Conservation (phyloP, 2,329 filamentous ascomycete species). For the Thelonectria discophora region DNA sequence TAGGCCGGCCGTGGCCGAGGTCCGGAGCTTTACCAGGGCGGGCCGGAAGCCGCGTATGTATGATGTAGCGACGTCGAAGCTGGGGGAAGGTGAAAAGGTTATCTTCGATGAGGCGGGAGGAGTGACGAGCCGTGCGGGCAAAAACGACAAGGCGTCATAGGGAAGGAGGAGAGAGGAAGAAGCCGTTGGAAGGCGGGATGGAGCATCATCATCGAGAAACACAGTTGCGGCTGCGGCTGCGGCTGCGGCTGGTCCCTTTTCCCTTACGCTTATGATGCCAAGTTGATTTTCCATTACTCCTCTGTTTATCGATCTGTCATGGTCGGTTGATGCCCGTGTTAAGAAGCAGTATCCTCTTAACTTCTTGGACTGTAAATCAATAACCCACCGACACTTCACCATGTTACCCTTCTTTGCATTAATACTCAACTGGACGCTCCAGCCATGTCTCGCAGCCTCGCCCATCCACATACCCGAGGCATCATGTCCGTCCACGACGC, state of each 20-base stretch:
- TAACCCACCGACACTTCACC: neutral
- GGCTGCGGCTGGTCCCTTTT: too few relatives aligned
- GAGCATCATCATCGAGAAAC: too few relatives aligned
- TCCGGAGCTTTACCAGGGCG: constrained; percentile 34
- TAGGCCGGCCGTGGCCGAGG: constrained; percentile 39
- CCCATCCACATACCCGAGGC: neutral
- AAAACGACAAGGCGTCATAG: too few relatives aligned
- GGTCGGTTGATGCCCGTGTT: too few relatives aligned
- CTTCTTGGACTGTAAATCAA: too few relatives aligned
- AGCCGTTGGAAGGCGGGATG: too few relatives aligned
- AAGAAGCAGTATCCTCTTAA: too few relatives aligned
- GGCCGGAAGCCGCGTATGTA: constrained; percentile 38
- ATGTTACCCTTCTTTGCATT: neutral
- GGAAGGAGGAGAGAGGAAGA: too few relatives aligned
- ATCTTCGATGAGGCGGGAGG: too few relatives aligned
- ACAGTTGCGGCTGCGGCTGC: too few relatives aligned
- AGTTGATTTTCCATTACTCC: neutral
- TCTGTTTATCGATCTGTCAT: neutral
- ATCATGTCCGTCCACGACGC: neutral
- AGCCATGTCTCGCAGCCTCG: neutral
- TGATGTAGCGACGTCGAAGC: constrained; percentile 26
- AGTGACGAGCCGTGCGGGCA: too few relatives aligned
- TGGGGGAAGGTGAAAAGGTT: neutral
- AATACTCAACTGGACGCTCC: neutral
- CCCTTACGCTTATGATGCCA: neutral